Evolutionary conservation across 2,329 filamentous ascomycete species (phyloP).

Genomic region (Ceratocystis harringtonii): DNA sequence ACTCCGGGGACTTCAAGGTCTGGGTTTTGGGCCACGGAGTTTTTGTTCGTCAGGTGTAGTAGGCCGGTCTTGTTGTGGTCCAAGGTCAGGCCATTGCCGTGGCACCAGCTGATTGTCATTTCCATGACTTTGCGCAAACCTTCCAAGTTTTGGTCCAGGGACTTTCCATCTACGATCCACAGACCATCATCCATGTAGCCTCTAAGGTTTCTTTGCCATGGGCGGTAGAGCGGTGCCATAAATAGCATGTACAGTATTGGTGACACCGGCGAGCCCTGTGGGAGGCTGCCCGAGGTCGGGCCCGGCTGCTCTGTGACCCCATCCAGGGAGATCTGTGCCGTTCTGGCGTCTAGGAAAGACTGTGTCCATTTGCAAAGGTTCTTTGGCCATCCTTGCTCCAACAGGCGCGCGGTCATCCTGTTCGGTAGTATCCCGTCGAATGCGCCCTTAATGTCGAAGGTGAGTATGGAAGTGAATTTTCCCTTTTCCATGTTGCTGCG

Average conservation of each 20-base stretch:
- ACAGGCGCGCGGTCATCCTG: too few species aligned
- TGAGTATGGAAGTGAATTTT: too few species aligned
- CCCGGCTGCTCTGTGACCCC: background rate
- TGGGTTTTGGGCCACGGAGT: background rate
- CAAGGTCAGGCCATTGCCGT: background rate
- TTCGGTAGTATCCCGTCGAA: too few species aligned
- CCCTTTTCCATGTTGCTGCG: too few species aligned
- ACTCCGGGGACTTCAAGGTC: background rate
- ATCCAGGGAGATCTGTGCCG: constrained; percentile 5
- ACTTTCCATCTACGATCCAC: background rate
- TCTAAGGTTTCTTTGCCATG: background rate
- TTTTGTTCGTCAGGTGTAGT: background rate
- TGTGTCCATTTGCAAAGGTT: constrained; percentile 15
- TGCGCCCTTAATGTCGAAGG: too few species aligned
- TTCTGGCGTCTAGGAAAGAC: constrained; percentile 18
- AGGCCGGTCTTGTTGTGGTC: constrained; percentile 4
- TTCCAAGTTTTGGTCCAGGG: background rate
- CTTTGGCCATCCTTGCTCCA: background rate
- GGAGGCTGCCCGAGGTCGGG: background rate
- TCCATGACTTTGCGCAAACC: background rate
- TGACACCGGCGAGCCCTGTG: too few species aligned
- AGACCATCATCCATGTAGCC: constrained; percentile 5
- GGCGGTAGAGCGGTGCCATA: background rate
- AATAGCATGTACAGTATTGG: background rate
- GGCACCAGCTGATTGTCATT: background rate